Conservation (phyloP, 139 green algal genomes). For the Ostreobium quekettii region DNA sequence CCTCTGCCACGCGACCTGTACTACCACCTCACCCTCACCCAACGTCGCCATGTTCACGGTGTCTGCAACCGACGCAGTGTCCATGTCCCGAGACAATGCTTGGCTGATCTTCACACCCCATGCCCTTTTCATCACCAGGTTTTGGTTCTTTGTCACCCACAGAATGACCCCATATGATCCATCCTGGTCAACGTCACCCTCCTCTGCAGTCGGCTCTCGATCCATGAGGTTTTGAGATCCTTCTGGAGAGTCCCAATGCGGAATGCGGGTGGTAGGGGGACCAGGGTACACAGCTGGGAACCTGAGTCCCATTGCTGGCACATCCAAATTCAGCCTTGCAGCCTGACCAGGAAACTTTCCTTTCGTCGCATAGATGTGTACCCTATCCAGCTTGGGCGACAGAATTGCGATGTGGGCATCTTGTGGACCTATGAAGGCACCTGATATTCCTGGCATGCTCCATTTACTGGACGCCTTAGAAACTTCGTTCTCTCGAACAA, state of each 20-base stretch:
- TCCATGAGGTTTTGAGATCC: neutral
- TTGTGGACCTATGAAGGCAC: conserved; percentile 8
- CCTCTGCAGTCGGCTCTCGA: neutral
- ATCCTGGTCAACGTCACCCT: neutral
- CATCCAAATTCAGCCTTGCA: neutral
- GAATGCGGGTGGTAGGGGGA: conserved; percentile 12
- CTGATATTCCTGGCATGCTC: conserved; percentile 4
- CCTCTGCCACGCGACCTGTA: conserved; percentile 14
- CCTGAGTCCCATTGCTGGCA: conserved; percentile 6
- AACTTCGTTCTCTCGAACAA: conserved; percentile 18
- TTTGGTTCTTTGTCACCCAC: conserved; percentile 5
- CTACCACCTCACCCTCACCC: conserved; percentile 10
- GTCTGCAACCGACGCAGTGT: neutral
- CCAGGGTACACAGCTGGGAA: conserved; percentile 8
- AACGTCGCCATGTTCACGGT: conserved; percentile 2
- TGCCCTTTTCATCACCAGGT: conserved; percentile 9
- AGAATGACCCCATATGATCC: conserved; percentile 17
- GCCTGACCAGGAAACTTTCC: neutral
- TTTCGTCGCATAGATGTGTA: conserved; percentile 2
- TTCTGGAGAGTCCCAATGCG: neutral
- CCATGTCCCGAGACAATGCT: neutral
- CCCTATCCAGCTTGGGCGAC: neutral
- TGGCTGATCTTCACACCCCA: no score
- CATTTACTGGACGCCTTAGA: neutral
- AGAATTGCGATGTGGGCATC: conserved; percentile 10